A percentile compares a stretch with the other conserved stretches of the same genome.
Conservation (phyloP, 2,329 filamentous ascomycete genomes). For the Exophiala sp. region DNA sequence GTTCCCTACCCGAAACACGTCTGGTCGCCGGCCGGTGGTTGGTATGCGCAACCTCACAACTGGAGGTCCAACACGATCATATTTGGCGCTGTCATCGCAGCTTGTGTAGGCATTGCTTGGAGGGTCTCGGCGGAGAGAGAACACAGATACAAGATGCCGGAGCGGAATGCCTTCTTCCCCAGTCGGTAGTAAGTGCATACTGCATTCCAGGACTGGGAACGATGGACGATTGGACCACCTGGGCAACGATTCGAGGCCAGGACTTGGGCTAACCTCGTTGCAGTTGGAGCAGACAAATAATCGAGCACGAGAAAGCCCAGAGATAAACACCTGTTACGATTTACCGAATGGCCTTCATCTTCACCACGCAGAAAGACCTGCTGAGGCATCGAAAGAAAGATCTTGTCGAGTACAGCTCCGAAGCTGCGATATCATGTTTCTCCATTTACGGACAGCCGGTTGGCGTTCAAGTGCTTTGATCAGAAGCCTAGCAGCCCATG, state of each 20-base stretch:
- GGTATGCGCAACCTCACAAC: slow-evolving; percentile 92
- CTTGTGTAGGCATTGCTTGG: slow-evolving; percentile 66
- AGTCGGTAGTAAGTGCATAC: slow-evolving; percentile 69
- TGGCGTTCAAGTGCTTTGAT: too few species aligned
- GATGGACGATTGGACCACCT: neutral
- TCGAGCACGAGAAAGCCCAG: slow-evolving; percentile 61
- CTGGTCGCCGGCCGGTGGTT: slow-evolving; percentile 97
- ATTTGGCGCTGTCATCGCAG: slow-evolving; percentile 64
- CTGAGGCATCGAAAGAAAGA: too few species aligned
- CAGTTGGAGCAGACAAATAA: slow-evolving; percentile 70
- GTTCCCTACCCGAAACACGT: slow-evolving; percentile 83
- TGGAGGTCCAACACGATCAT: slow-evolving; percentile 90
- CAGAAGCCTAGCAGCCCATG: too few species aligned
- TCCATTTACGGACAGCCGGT: too few species aligned
- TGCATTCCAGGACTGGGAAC: neutral
- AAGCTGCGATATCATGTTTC: too few species aligned
- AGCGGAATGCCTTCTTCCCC: slow-evolving; percentile 73
- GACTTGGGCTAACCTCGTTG: slow-evolving; percentile 1
- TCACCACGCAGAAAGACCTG: too few species aligned
- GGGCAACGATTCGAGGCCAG: too few species aligned
- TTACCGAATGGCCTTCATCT: neutral
- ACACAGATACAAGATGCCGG: slow-evolving; percentile 69
- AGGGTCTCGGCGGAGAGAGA: slow-evolving; percentile 72
- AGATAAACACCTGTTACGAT: slow-evolving; percentile 25
- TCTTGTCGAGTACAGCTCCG: too few species aligned